Base-by-base conservation (phyloP, 2,329 filamentous ascomycete genomes). In the Gnomoniopsis sp. region DNA sequence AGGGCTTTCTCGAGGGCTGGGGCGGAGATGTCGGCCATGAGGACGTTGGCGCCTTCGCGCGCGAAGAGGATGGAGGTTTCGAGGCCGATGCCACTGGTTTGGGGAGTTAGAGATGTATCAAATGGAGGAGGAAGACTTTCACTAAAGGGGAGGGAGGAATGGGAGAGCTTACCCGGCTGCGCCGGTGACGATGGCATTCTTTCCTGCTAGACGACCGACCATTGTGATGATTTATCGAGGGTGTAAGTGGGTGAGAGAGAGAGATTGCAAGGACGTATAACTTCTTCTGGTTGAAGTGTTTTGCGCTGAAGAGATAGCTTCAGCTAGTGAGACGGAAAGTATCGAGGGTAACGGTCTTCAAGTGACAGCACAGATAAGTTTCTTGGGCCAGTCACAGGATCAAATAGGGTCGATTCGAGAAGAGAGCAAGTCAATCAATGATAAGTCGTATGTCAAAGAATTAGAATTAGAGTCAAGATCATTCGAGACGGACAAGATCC, bases 31-130 rank as follows among this genome's bases (percentile, higher is more conserved):
- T 97, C 93, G 62, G 89, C 84, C 85, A 97, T 87, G 65, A 96
- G 78, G 58, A 97, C 86, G 62, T 84, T 88, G 69, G 91, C 93
- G 62, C 92, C 93, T 78, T 97, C 93, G 64, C 89, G 89, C 60
- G 88, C 88, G 70, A 97, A 96, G 60, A 96, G 88, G 66, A 97
- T 93, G 57, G 84, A 85, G 2, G 93, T 96, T 78, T 97, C 92
- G 51, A 97, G 88, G 65, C 93, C 93, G 69, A 97, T 97, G 69
- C 93, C 93, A 69, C 93, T 93, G 69, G 22, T 11, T 15, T 17
- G 26, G 38, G 21, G 43, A 8, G 47, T 44, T 8, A 41, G 26
- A 30, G 21, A 46, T 33, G 10, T 19, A 36, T 23, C n/a, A n/a
- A n/a, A 21, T 19, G 22, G 44, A 17, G 22, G 30, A n/a, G n/a